Base-by-base conservation (phyloP, 805 yeast species). In the Kodamaea laetipori region DNA sequence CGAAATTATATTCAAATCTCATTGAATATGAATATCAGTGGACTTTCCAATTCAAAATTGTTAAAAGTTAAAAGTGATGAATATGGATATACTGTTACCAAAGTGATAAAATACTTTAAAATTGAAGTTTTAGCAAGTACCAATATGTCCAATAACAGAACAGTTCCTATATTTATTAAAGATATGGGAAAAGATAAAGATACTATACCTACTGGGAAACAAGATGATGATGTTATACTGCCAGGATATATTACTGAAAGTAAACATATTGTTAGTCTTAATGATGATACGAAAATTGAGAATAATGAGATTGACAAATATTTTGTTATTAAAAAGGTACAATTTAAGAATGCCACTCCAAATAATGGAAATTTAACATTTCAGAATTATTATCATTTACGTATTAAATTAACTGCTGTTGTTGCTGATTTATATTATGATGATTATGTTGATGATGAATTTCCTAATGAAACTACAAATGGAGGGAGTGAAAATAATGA, bases 341-440 rank as follows among this genome's bases (percentile, higher is more conserved):
- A 75, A 49, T 76, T 77, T 57, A 69, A 70, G 37, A 75, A 64
- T 49, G 78, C 80, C 15, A 76, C 81, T 2, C 78, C 80, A 8
- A 76, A 76, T 49, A 75, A 74, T 50, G 77, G 77, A 16, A 76
- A 75, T 53, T 56, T 65, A 13, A 57, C 65, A 7, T 66, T 66
- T 44, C 78, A 73, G 50, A 74, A 75, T 39, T 76, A 72, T 49
- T 76, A 71, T 49, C 74, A 65, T 48, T 53, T 74, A 15, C 56
- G 57, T 27, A 52, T 65, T 17, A 62, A 60, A 48, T 51, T 67
- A 32, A 62, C 63, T 44, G 69, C 69, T 3, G 60, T 64, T 17
- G 70, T 66, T 6, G 71, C 71, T 3, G 71, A 65, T 46, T 52
- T 62, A 39, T 67, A 65, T 45, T 66, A 61, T 44, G 71, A 66